Conservation (phyloP, 2,329 filamentous ascomycete species). For the Pseudogymnoascus sp. region DNA sequence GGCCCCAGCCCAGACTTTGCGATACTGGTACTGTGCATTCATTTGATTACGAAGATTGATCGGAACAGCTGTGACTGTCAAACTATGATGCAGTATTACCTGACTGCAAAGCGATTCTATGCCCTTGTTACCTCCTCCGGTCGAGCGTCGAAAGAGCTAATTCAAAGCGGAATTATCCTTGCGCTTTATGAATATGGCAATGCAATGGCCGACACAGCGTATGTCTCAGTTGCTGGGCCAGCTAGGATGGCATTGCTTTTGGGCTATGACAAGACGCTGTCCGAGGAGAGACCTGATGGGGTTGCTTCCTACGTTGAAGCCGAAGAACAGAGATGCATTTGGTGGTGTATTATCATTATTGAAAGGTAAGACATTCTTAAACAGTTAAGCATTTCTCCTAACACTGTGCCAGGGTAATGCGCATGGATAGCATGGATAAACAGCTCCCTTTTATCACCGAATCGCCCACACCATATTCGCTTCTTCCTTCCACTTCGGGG, state of each 20-base stretch:
- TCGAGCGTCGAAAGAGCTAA: conserved; percentile 12
- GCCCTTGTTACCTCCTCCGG: conserved; percentile 9
- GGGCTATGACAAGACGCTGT: conserved; percentile 13
- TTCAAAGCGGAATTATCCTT: conserved; percentile 15
- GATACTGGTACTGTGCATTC: background rate
- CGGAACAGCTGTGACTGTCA: background rate
- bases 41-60: conserved; percentile 5
- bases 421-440: background rate
- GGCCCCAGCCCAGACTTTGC: background rate
- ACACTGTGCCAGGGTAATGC: background rate
- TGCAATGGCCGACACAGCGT: conserved; percentile 9
- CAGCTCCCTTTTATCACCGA: background rate
- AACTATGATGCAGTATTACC: conserved; percentile 1
- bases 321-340: background rate
- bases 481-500: background rate
- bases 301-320: background rate
- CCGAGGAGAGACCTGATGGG: background rate
- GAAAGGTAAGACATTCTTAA: background rate
- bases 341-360: background rate
- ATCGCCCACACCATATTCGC: background rate
- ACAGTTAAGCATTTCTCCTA: background rate
- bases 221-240: conserved; percentile 12
- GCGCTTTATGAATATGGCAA: conserved; percentile 15
- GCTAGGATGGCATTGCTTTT: conserved; percentile 13
- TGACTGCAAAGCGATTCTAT: conserved; percentile 2